A percentile compares a stretch with the other conserved stretches of the same genome.
Conservation (phyloP, 352 stramenopile genomes). For the Peronospora belbahrii region DNA sequence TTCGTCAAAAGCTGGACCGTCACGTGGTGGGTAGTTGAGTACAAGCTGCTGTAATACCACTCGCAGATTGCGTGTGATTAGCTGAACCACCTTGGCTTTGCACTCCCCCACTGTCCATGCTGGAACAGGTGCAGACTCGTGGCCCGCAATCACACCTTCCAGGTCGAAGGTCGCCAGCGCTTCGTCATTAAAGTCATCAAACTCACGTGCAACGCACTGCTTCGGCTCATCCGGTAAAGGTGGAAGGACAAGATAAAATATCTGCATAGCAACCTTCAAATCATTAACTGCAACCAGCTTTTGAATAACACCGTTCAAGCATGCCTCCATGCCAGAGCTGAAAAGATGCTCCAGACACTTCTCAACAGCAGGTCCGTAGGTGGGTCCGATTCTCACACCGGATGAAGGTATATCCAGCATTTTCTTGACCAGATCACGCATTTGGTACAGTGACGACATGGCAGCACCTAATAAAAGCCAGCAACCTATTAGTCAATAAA, state of each 20-base stretch:
- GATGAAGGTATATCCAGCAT: slow-evolving; percentile 21
- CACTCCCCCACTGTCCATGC: slow-evolving; percentile 26
- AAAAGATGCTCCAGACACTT: slow-evolving; percentile 37
- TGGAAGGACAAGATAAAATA: slow-evolving; percentile 41
- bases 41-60: slow-evolving; percentile 46
- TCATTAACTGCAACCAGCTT: slow-evolving; percentile 25
- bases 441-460: slow-evolving; percentile 33
- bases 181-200: slow-evolving; percentile 41
- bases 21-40: slow-evolving; percentile 35
- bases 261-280: slow-evolving; percentile 45
- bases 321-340: slow-evolving; percentile 34
- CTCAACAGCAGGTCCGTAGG: slow-evolving; percentile 26
- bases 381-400: not conserved
- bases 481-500: not conserved
- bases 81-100: slow-evolving; percentile 16
- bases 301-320: slow-evolving; percentile 33
- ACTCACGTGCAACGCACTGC: slow-evolving; percentile 33
- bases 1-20: slow-evolving; percentile 34
- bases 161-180: slow-evolving; percentile 36
- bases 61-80: slow-evolving; percentile 32
- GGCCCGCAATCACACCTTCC: slow-evolving; percentile 15
- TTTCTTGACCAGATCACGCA: slow-evolving; percentile 36
- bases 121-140: not conserved
- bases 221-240: slow-evolving; percentile 22
- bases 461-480: slow-evolving; percentile 20